phyloP scores from a whole-genome alignment of 2,329 filamentous ascomycete genomes.

The Nemania sp. region DNA sequence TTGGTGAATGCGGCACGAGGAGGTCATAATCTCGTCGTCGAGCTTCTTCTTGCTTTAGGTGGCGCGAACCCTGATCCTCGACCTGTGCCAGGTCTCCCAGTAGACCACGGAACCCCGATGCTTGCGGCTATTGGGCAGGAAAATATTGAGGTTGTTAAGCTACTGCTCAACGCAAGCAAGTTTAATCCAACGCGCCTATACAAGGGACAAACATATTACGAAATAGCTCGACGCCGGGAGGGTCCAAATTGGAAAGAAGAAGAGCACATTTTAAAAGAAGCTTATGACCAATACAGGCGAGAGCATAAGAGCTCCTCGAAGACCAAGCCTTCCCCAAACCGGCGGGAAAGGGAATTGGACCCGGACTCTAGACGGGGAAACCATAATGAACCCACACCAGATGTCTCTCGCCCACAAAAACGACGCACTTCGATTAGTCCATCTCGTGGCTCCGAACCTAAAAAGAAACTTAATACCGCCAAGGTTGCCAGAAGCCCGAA shows the following conservation, averaged over 20 bases:
- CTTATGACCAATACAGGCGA: conserved; percentile 69
- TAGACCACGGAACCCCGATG: conserved; percentile 87
- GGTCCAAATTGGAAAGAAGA: conserved; percentile 93
- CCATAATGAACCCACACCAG: conserved; percentile 52
- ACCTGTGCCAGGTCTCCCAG: conserved; percentile 61
- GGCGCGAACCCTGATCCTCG: conserved; percentile 70
- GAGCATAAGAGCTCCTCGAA: conserved; percentile 54
- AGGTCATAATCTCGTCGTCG: conserved; percentile 85
- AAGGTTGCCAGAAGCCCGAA: conserved; percentile 51
- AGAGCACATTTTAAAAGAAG: conserved; percentile 75
- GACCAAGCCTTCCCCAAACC: conserved; percentile 57
- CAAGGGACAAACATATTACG: conserved; percentile 80
- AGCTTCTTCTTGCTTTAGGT: conserved; percentile 73
- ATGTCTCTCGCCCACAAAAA: conserved; percentile 48
- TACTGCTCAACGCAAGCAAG: conserved; percentile 73
- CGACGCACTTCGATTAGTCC: conserved; percentile 55
- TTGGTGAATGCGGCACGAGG: conserved; percentile 91
- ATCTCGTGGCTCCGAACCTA: conserved; percentile 49
- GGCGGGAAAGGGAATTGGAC: conserved; percentile 46
- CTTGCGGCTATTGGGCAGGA: conserved; percentile 89
- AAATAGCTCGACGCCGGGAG: conserved; percentile 80
- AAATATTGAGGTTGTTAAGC: conserved; percentile 81
- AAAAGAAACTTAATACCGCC: conserved; percentile 47
- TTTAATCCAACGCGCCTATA: conserved; percentile 84
- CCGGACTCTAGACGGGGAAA: conserved; percentile 49